These are phyloP conservation scores for Botrytis aclada DNA, from an alignment of 2,329 filamentous ascomycete genomes.

Conservation along the genomic window DNA sequence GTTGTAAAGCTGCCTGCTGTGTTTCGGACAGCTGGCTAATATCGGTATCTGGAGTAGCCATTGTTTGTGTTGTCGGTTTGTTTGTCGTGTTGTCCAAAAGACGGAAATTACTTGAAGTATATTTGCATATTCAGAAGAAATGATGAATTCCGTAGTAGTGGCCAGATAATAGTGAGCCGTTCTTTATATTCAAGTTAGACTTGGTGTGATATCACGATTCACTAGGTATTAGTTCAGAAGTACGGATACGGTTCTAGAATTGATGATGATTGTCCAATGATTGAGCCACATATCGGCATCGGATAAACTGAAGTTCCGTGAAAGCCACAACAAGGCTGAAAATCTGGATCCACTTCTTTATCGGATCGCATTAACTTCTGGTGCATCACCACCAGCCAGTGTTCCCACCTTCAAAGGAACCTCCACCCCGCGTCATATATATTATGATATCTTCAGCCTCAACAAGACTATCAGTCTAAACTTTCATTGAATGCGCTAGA, in stretches of 20 bases:
- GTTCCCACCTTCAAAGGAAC: background rate
- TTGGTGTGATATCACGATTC: background rate
- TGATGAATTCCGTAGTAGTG: background rate
- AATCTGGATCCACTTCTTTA: slow-evolving; percentile 7
- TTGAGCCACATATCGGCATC: slow-evolving; percentile 7
- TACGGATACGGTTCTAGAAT: background rate
- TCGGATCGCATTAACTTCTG: slow-evolving; percentile 17
- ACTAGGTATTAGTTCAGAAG: background rate
- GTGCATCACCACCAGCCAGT: background rate
- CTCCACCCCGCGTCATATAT: slow-evolving; percentile 8
- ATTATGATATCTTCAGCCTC: slow-evolving; percentile 1
- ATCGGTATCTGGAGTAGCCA: slow-evolving; percentile 53
- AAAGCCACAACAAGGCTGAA: slow-evolving; percentile 16
- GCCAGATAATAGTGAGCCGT: background rate
- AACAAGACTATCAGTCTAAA: background rate
- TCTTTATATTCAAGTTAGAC: background rate
- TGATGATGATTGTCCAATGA: background rate
- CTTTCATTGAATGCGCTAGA: background rate
- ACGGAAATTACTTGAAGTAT: background rate
- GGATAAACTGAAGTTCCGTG: background rate
- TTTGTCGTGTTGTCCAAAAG: slow-evolving; percentile 7
- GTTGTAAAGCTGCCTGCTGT: slow-evolving; percentile 82
- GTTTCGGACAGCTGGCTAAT: slow-evolving; percentile 67
- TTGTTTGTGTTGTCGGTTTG: slow-evolving; percentile 28
- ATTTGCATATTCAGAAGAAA: background rate